A percentile compares a stretch with the other conserved stretches of the same genome.
These are phyloP conservation scores for Quillaja saponaria DNA, from an alignment of 306 rosid species.

Conservation along the genomic window DNA sequence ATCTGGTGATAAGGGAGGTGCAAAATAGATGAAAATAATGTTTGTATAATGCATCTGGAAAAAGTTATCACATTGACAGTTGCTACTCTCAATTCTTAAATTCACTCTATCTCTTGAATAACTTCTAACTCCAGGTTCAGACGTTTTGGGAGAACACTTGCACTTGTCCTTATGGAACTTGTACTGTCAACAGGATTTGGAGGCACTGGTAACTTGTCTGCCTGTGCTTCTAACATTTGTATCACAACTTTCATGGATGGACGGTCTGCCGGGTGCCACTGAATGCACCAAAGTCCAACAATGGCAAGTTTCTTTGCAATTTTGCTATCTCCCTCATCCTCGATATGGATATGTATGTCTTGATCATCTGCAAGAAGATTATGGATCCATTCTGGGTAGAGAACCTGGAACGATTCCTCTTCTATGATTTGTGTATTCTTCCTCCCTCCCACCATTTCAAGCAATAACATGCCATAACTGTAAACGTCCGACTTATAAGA, in stretches of 20 bases:
- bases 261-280: constrained; percentile 34
- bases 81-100: too few relatives aligned
- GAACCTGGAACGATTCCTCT: constrained; percentile 7
- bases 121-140: constrained; percentile 12
- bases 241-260: constrained; percentile 27
- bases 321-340: constrained; percentile 23
- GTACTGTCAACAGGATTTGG: constrained; percentile 26
- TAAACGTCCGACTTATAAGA: constrained; percentile 37
- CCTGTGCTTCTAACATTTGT: constrained; percentile 28
- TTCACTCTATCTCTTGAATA: constrained; percentile 21
- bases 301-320: constrained; percentile 25
- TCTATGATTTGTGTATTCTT: constrained; percentile 3
- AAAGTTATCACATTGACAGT: too few relatives aligned
- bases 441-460: constrained; percentile 42
- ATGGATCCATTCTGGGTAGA: constrained; percentile 29
- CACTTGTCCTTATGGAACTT: background rate
- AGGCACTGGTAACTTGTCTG: constrained; percentile 4
- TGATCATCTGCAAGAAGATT: constrained; percentile 14
- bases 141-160: background rate
- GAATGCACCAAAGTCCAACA: constrained; percentile 35
- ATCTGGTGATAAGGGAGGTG: too few relatives aligned
- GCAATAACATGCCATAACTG: constrained; percentile 41
- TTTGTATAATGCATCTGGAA: too few relatives aligned
- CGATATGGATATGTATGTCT: constrained; percentile 12
- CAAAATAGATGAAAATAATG: too few relatives aligned